Evolutionary conservation across 305 asterid genomes (phyloP).

Genomic region (Solanum hybrid): DNA sequence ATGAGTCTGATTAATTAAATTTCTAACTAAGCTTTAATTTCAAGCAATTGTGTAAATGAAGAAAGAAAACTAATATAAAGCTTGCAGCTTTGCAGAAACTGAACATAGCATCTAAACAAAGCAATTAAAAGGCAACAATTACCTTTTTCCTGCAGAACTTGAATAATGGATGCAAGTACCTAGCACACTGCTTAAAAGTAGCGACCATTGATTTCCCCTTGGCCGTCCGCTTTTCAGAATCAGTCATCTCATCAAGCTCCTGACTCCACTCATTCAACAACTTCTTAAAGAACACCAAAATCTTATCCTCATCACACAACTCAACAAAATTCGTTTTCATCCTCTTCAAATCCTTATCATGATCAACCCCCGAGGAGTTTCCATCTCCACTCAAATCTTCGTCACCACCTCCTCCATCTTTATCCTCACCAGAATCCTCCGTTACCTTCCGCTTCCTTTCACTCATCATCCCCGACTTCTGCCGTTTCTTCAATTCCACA

Average conservation of each 20-base stretch:
- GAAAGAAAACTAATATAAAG: background rate
- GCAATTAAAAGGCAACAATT: background rate
- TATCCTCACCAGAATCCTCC: conserved; percentile 66
- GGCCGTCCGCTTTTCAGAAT: conserved; percentile 82
- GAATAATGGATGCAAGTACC: conserved; percentile 79
- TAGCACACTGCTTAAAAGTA: conserved; percentile 89
- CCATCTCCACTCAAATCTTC: conserved; percentile 82
- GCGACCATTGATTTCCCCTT: conserved; percentile 94
- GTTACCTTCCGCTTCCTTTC: conserved; percentile 68
- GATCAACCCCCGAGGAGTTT: conserved; percentile 48
- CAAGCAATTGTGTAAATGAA: background rate
- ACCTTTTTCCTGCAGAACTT: conserved; percentile 97
- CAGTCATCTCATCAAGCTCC: conserved; percentile 79
- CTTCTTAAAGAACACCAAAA: conserved; percentile 86
- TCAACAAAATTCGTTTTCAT: conserved; percentile 71
- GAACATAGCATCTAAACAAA: background rate
- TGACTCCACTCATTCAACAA: conserved; percentile 84
- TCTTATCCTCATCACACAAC: conserved; percentile 86
- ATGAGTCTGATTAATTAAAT: background rate
- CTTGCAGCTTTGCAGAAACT: background rate
- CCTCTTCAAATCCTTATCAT: conserved; percentile 76
- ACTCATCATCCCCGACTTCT: conserved; percentile 68
- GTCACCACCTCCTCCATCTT: conserved; percentile 70
- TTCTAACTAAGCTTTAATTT: background rate
- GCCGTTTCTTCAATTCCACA: conserved; percentile 83